A percentile compares a stretch with the other conserved stretches of the same genome.
These are phyloP conservation scores for Datura wrightii DNA, from an alignment of 257 asterid species.

Conservation along the genomic window DNA sequence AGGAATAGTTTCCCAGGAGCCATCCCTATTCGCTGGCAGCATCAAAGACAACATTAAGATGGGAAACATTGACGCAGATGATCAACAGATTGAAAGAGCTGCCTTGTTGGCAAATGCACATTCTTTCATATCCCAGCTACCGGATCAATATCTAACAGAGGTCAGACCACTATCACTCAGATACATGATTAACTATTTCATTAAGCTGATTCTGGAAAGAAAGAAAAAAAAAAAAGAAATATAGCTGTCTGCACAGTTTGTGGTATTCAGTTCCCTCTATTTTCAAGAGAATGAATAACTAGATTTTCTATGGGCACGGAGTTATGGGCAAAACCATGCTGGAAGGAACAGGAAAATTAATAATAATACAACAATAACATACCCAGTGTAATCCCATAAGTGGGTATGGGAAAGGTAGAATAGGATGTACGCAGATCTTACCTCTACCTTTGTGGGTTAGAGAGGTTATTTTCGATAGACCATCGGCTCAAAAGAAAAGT, in stretches of 20 bases:
- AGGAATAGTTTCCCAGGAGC: slow-evolving; percentile 90
- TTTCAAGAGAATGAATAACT: not conserved
- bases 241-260: slow-evolving; percentile 12
- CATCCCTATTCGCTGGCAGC: slow-evolving; percentile 74
- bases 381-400: not conserved
- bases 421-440: not conserved
- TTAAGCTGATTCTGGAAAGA: not conserved
- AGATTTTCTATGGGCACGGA: not conserved
- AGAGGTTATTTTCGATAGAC: too few species aligned
- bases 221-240: not conserved
- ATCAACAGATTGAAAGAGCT: slow-evolving; percentile 61
- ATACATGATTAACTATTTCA: slow-evolving; percentile 21
- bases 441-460: too few species aligned
- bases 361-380: not conserved
- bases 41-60: slow-evolving; percentile 73
- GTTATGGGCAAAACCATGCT: not conserved
- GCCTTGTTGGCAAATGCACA: slow-evolving; percentile 84
- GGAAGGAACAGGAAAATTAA: not conserved
- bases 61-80: slow-evolving; percentile 67
- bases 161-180: slow-evolving; percentile 42
- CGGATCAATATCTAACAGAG: slow-evolving; percentile 74
- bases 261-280: slow-evolving; percentile 3
- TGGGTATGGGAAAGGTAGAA: not conserved
- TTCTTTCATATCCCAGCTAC: slow-evolving; percentile 75
- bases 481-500: too few species aligned